Percentiles rank a stretch among this genome's conserved stretches.
Evolutionary conservation across 2,329 filamentous ascomycete species (phyloP).

Genomic region (Tolypocladium tundrense): DNA sequence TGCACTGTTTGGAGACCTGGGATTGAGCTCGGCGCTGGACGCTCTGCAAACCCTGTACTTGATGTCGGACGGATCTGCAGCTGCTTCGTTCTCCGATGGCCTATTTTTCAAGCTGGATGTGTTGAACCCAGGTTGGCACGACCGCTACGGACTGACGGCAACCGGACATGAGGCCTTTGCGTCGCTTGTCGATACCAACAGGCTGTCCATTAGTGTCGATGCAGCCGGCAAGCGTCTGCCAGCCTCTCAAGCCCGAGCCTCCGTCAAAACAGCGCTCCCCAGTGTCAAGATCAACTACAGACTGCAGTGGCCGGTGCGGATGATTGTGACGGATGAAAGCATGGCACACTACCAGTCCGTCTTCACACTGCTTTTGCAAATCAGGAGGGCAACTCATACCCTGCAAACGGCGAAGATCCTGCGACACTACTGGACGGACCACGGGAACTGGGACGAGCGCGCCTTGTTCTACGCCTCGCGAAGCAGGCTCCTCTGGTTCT

Average conservation of each 20-base stretch:
- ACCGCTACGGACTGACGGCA: constrained; percentile 72
- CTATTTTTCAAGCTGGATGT: constrained; percentile 69
- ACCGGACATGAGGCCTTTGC: constrained; percentile 64
- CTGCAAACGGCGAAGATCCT: constrained; percentile 46
- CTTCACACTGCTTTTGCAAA: constrained; percentile 68
- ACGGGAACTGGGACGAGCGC: constrained; percentile 28
- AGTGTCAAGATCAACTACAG: constrained; percentile 58
- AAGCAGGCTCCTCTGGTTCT: constrained; percentile 67
- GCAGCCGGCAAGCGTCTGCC: constrained; percentile 28
- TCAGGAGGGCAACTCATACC: constrained; percentile 58
- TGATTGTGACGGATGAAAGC: constrained; percentile 60
- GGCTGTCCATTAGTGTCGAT: constrained; percentile 48
- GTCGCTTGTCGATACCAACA: constrained; percentile 44
- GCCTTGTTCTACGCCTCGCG: constrained; percentile 50
- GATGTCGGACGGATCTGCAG: constrained; percentile 60
- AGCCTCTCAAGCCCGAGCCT: constrained; percentile 38
- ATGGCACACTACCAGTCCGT: constrained; percentile 59
- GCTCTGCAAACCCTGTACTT: constrained; percentile 66
- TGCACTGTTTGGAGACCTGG: constrained; percentile 59
- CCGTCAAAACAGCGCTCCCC: constrained; percentile 47
- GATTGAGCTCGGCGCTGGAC: constrained; percentile 53
- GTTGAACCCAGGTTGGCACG: constrained; percentile 55
- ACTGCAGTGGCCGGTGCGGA: constrained; percentile 56
- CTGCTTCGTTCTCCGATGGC: constrained; percentile 53
- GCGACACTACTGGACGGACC: constrained; percentile 26